Base-by-base conservation (phyloP, 305 asterid genomes). In the Euphrasia arctica region DNA sequence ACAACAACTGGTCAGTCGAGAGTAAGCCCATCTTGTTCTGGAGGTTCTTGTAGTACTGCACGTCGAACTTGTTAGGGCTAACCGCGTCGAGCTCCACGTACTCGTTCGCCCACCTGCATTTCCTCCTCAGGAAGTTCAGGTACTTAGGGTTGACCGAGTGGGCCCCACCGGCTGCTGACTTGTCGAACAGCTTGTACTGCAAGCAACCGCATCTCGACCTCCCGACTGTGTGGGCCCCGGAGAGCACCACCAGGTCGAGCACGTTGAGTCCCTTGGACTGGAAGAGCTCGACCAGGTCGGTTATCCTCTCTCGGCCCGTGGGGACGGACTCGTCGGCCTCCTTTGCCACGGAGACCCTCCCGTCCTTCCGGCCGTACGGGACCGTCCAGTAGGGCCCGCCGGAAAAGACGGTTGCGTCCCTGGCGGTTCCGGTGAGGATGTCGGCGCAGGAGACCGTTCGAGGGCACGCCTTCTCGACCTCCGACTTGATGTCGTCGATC, bases 51-150 rank as follows among this genome's bases (percentile, higher is more conserved):
- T 77, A 91, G 74, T 86, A 86, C 47, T 83, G 87, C 9, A 45
- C 72, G 54, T 91, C 95, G 48, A 91, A 83, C 25, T 34, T 58
- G 41, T 43, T 74, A 0, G 95, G 98, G 0, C 89, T 83, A 0
- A 41, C 63, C 0, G 86, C 91, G 39, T 91, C 98, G 0, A 88
- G 82, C 50, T 83, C 80, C 42, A 82, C 93, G 11, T 70, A 78
- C 62, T 91, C 98, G 28, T 96, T 86, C 11, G 93, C 95, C 98
- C 98, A 91, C 49, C 98, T 67, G 80, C 98, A 91, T 56, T 56
- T 56, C 39, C 61, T 56, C 11, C 42, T 56, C 9, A 56, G 69
- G 77, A 71, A 91, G 68, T 83, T 91, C 5, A 85, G 72, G 51
- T 88, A 91, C 10, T 62, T 76, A 0, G 81, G 85, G 62, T 80